Evolutionary conservation across 768 basidiomycete genomes (phyloP).

Genomic region (Boletus tomentosulus): DNA sequence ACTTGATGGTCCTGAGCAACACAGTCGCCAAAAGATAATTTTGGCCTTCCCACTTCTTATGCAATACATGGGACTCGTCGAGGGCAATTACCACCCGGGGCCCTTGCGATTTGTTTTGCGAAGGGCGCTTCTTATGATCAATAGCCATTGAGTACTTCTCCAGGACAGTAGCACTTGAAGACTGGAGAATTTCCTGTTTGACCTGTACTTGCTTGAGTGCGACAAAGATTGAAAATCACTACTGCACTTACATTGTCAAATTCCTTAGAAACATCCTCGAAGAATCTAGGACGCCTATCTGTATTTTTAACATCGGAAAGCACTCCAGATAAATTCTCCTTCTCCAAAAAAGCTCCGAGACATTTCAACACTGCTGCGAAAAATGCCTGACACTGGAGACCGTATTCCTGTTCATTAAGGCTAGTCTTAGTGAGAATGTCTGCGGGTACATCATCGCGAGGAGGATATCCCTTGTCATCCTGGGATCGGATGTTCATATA

Average conservation of each 20-base stretch:
- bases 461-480: no score
- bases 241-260: neutral
- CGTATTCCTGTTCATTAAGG: no score
- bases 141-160: no score
- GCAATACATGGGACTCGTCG: neutral
- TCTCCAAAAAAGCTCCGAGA: neutral
- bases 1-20: neutral
- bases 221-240: neutral
- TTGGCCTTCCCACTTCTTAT: neutral
- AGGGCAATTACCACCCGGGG: neutral
- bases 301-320: neutral
- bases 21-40: neutral
- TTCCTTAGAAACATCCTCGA: neutral
- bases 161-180: no score
- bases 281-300: neutral
- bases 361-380: neutral
- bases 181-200: neutral
- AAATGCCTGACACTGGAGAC: no score
- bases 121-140: no score
- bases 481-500: no score
- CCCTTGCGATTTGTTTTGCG: no score
- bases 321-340: neutral
- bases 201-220: neutral
- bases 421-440: no score
- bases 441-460: no score